These are phyloP conservation scores for Candida michaelii DNA, from an alignment of 805 yeast genomes.

Conservation along the genomic window DNA sequence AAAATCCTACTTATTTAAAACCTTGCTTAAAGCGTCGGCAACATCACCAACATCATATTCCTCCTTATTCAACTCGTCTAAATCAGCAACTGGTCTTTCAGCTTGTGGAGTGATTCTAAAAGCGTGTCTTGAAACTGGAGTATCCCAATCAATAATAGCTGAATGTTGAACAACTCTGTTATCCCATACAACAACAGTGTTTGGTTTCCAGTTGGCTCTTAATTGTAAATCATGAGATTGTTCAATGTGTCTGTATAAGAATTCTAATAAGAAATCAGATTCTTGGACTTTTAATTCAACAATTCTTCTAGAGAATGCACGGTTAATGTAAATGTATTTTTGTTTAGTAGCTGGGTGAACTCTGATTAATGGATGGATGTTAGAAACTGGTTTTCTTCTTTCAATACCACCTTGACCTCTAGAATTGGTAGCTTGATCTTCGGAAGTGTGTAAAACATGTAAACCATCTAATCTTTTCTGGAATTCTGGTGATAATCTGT, in stretches of 20 bases:
- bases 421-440: conserved; percentile 65
- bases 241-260: conserved; percentile 54
- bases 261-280: conserved; percentile 57
- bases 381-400: conserved; percentile 66
- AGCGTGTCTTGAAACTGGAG: conserved; percentile 67
- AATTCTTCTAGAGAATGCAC: conserved; percentile 63
- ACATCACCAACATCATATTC: conserved; percentile 34
- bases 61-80: conserved; percentile 39
- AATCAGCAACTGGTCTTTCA: conserved; percentile 60
- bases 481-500: conserved; percentile 66
- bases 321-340: conserved; percentile 58
- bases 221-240: conserved; percentile 60
- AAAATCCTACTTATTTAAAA: conserved; percentile 11
- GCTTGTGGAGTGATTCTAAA: conserved; percentile 72
- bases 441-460: conserved; percentile 68
- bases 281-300: conserved; percentile 75
- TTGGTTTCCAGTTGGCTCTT: conserved; percentile 70
- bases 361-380: conserved; percentile 70
- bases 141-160: conserved; percentile 71
- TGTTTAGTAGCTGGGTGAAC: conserved; percentile 69
- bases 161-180: conserved; percentile 70
- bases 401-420: conserved; percentile 57
- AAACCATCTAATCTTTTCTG: conserved; percentile 58
- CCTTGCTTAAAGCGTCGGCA: conserved; percentile 24
- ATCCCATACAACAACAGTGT: conserved; percentile 76